phyloP scores from a whole-genome alignment of 2,329 filamentous ascomycete species.

The Monosporascus sp. region DNA sequence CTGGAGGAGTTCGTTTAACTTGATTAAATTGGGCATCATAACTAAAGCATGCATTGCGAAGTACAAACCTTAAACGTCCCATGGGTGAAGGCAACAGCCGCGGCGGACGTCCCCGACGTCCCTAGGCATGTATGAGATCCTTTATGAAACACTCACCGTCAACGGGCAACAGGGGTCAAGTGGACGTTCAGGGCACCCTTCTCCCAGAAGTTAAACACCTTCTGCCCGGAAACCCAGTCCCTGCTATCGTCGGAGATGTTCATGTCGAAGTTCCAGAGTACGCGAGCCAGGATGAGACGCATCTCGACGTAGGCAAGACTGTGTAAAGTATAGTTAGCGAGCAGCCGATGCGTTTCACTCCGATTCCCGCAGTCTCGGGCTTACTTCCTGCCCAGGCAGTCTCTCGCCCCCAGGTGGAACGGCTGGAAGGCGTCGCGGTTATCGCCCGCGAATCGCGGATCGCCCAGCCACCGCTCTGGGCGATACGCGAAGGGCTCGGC shows the following conservation, averaged over 20 bases:
- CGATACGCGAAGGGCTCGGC: conserved; percentile 37
- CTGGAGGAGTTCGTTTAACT: too few relatives aligned
- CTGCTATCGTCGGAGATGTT: conserved; percentile 30
- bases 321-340: conserved; percentile 1
- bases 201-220: conserved; percentile 35
- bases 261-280: conserved; percentile 47
- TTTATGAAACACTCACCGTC: conserved; percentile 37
- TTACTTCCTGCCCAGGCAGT: conserved; percentile 47
- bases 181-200: conserved; percentile 32
- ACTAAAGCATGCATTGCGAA: too few relatives aligned
- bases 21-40: too few relatives aligned
- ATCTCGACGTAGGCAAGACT: conserved; percentile 47
- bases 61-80: too few relatives aligned
- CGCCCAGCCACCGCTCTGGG: conserved; percentile 43
- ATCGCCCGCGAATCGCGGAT: conserved; percentile 35
- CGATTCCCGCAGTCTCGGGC: conserved; percentile 4
- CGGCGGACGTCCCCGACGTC: too few relatives aligned
- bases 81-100: too few relatives aligned
- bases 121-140: too few relatives aligned
- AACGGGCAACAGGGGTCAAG: conserved; percentile 43
- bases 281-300: conserved; percentile 40
- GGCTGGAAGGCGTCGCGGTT: conserved; percentile 39
- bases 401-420: conserved; percentile 43
- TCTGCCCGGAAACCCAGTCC: conserved; percentile 34
- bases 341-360: not conserved